Conservation (phyloP, 495 filamentous ascomycete species). For the Trichoderma orchidacearum region DNA sequence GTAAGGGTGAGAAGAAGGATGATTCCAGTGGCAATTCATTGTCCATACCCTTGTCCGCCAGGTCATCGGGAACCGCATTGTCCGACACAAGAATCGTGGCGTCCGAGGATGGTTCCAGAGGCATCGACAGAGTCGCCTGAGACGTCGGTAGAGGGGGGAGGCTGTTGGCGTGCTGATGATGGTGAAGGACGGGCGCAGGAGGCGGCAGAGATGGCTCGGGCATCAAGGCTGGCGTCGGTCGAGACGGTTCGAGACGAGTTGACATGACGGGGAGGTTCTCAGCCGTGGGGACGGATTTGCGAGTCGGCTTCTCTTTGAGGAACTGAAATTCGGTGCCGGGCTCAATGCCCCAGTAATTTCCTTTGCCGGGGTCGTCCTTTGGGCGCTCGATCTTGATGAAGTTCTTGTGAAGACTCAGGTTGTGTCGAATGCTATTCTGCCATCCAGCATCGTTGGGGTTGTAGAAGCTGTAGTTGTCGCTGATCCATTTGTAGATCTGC, state of each 20-base stretch:
- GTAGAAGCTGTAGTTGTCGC: slow-evolving; percentile 84
- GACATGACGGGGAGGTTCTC: slow-evolving; percentile 36
- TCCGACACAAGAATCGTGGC: slow-evolving; percentile 89
- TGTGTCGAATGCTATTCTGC: slow-evolving; percentile 98
- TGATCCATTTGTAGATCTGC: slow-evolving; percentile 99
- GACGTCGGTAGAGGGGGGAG: slow-evolving; percentile 20
- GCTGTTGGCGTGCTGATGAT: slow-evolving; percentile 4
- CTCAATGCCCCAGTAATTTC: slow-evolving; percentile 95
- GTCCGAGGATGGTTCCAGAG: slow-evolving; percentile 68
- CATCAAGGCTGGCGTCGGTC: neutral
- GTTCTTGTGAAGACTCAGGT: slow-evolving; percentile 94
- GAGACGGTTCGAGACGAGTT: slow-evolving; percentile 24
- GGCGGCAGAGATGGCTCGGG: slow-evolving; percentile 11
- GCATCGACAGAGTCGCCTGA: slow-evolving; percentile 14
- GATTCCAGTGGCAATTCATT: slow-evolving; percentile 38
- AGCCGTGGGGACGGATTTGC: slow-evolving; percentile 27
- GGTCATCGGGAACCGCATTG: slow-evolving; percentile 49
- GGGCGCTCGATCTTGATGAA: slow-evolving; percentile 92
- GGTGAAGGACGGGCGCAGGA: slow-evolving; percentile 11
- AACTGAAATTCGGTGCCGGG: slow-evolving; percentile 79
- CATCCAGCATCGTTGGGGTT: slow-evolving; percentile 71
- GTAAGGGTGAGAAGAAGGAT: slow-evolving; percentile 44
- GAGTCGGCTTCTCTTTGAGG: slow-evolving; percentile 64
- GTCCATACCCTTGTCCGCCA: slow-evolving; percentile 29
- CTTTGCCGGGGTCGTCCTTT: slow-evolving; percentile 95